Evolutionary conservation across 192 early-diverging fungal species (phyloP), one percentile per base, ranked within the genome.

Genomic region (Podila epigama): DNA sequence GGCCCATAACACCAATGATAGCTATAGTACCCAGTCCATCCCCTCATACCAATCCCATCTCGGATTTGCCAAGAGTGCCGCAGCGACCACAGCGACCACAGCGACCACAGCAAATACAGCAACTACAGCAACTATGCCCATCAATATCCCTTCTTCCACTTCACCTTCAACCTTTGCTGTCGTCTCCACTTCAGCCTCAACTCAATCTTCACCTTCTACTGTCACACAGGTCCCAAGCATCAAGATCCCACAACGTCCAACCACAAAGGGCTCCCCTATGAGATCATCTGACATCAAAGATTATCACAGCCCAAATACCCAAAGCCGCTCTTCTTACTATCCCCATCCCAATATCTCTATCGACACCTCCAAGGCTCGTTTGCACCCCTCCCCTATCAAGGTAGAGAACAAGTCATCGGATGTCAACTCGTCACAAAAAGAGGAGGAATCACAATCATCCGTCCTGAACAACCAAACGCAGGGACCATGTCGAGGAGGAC

Each of bases 291-390:
- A 63, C 3, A 25, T 35, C 16, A 63, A 15, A 31, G 37, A 37
- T 50, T 50, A 42, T 35, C 56, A 34, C 54, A 42, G 37, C 37
- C 33, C 12, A 42, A 54, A 27, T 20, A 29, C 56, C 52, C 42
- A 42, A 51, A 22, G 12, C 39, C 20, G 20, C 34, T 39, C 54
- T 25, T 27, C 53, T 36, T n/a, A 40, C 16, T 37, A 58, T 25
- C n/a, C 61, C n/a, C 70, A 75, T 42, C 70, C 58, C 12, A 65
- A 72, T 32, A 75, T 75, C 37, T 68, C 72, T 50, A 58, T 75
- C 37, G 72, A 75, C 55, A 75, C 72, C 1, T 75, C 72, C 13
- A 75, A 75, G 55, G 53, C 72, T 40, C 64, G 63, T 42, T 55
- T 75, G 63, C 55, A 52, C 29, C 29, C 53, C 33, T 27, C 25